These are phyloP conservation scores for Heritiera littoralis DNA, from an alignment of 345 rosid species.

Conservation along the genomic window DNA sequence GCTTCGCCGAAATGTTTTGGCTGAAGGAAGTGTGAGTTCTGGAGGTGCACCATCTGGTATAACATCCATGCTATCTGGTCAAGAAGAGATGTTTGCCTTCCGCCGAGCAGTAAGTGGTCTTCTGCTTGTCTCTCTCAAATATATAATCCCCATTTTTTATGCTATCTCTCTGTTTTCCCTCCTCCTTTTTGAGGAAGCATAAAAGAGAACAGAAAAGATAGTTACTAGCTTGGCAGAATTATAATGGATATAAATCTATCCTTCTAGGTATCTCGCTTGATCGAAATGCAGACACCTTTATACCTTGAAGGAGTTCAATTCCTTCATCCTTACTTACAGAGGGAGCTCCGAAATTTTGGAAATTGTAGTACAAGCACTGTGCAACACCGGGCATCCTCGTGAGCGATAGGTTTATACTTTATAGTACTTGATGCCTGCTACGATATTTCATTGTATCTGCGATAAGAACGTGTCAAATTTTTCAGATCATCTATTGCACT, in stretches of 20 bases:
- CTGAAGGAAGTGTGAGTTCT: slow-evolving; percentile 68
- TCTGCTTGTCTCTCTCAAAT: slow-evolving; percentile 10
- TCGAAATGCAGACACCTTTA: slow-evolving; percentile 84
- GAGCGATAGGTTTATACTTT: slow-evolving; percentile 7
- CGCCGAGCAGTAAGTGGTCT: slow-evolving; percentile 71
- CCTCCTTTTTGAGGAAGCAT: no score
- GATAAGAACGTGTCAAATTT: background rate
- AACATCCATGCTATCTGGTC: slow-evolving; percentile 73
- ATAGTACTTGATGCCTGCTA: background rate
- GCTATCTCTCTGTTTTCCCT: background rate
- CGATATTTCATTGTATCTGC: background rate
- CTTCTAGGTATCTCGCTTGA: slow-evolving; percentile 77
- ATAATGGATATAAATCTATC: slow-evolving; percentile 18
- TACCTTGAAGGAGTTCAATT: slow-evolving; percentile 70
- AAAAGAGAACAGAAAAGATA: slow-evolving; percentile 4
- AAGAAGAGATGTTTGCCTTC: slow-evolving; percentile 95
- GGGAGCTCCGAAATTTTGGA: slow-evolving; percentile 25
- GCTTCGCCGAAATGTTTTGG: slow-evolving; percentile 75
- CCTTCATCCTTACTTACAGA: slow-evolving; percentile 72
- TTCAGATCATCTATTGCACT: background rate
- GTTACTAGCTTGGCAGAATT: slow-evolving; percentile 1
- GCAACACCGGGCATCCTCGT: slow-evolving; percentile 13
- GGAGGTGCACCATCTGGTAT: slow-evolving; percentile 71
- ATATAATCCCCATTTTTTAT: background rate
- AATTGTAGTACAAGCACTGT: slow-evolving; percentile 3